Conservation (phyloP, 371 early-diverging fungal genomes). For the Basidiobolus meristosporus region DNA sequence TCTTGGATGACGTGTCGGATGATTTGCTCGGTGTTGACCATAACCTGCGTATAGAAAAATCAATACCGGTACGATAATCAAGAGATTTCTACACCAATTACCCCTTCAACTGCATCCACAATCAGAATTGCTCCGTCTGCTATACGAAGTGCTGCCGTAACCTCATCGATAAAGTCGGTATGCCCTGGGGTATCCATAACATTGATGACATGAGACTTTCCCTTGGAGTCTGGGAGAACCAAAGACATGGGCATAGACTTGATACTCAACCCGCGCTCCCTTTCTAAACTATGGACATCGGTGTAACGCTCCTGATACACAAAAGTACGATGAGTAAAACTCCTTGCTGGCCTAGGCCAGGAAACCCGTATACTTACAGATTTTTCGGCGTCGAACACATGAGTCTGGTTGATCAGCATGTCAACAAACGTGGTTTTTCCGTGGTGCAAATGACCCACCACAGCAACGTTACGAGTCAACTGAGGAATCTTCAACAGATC, state of each 20-base stretch:
- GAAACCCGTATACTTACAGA: slow-evolving; percentile 10
- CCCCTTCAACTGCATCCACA: slow-evolving; percentile 94
- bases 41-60: slow-evolving; percentile 23
- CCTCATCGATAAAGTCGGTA: slow-evolving; percentile 87
- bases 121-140: slow-evolving; percentile 87
- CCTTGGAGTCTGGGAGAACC: slow-evolving; percentile 66
- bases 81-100: slow-evolving; percentile 7
- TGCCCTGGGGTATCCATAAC: slow-evolving; percentile 94
- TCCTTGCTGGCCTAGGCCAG: not conserved
- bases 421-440: slow-evolving; percentile 92
- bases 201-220: slow-evolving; percentile 78
- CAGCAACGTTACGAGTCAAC: slow-evolving; percentile 67
- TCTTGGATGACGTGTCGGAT: slow-evolving; percentile 70
- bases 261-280: slow-evolving; percentile 75
- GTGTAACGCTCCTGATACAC: slow-evolving; percentile 54
- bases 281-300: slow-evolving; percentile 81
- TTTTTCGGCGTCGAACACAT: slow-evolving; percentile 38
- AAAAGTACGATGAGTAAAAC: not conserved
- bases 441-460: slow-evolving; percentile 92
- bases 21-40: slow-evolving; percentile 84
- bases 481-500: slow-evolving; percentile 70
- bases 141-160: slow-evolving; percentile 65
- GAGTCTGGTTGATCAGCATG: slow-evolving; percentile 78
- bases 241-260: slow-evolving; percentile 88
- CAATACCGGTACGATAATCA: not conserved